Percentiles rank a stretch among this genome's conserved stretches.
phyloP scores from a whole-genome alignment of 1,139 yeast genomes.

The Barnettozyma hawaiiensis region DNA sequence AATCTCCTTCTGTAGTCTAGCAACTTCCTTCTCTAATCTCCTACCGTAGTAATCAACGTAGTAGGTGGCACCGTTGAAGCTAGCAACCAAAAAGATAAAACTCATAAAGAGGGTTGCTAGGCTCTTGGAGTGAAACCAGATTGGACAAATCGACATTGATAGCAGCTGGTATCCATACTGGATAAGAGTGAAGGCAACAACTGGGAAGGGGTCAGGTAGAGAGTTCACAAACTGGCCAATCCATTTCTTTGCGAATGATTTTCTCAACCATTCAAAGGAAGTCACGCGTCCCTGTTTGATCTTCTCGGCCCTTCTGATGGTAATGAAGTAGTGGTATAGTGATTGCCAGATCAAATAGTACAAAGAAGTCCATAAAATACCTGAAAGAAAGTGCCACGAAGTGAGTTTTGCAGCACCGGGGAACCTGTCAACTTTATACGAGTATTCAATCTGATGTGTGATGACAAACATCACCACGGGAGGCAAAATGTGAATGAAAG shows the following conservation, averaged over 20 bases:
- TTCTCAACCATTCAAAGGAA: constrained; percentile 78
- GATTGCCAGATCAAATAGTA: constrained; percentile 91
- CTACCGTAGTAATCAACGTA: constrained; percentile 89
- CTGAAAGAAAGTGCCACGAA: constrained; percentile 66
- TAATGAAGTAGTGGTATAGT: constrained; percentile 84
- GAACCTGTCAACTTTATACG: constrained; percentile 52
- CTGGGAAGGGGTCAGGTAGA: constrained; percentile 79
- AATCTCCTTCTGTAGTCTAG: constrained; percentile 63
- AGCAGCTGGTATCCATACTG: constrained; percentile 82
- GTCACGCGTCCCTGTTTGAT: constrained; percentile 84
- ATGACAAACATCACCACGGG: constrained; percentile 85
- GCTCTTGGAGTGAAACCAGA: constrained; percentile 69
- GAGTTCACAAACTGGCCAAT: constrained; percentile 79
- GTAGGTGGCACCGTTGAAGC: constrained; percentile 92
- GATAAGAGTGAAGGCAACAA: constrained; percentile 75
- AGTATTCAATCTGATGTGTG: constrained; percentile 67
- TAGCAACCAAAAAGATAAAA: constrained; percentile 69
- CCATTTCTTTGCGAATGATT: constrained; percentile 55
- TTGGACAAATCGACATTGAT: constrained; percentile 87
- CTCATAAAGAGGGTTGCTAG: constrained; percentile 67
- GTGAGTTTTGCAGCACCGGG: constrained; percentile 72
- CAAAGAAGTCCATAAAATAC: constrained; percentile 74
- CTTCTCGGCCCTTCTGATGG: constrained; percentile 70
- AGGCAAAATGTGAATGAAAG: constrained; percentile 88
- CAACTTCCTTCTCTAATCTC: constrained; percentile 77